These are phyloP conservation scores for Mycena polygramma DNA, from an alignment of 768 basidiomycete genomes.

Conservation along the genomic window DNA sequence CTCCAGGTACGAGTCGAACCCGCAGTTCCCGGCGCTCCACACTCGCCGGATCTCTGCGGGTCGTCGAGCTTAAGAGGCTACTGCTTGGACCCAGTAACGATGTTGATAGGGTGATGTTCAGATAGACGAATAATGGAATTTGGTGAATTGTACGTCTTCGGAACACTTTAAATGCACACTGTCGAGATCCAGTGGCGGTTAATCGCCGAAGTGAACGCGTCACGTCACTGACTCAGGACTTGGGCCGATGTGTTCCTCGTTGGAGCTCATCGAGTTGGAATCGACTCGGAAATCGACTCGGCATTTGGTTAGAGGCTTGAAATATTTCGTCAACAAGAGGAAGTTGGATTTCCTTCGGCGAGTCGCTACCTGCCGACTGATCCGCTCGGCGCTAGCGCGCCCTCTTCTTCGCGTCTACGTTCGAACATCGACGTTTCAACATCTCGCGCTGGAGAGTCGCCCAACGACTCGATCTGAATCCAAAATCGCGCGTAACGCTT, in stretches of 20 bases:
- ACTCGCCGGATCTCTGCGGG: background rate
- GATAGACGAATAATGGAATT: no score
- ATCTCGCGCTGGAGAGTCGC: background rate
- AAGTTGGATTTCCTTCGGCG: background rate
- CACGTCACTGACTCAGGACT: background rate
- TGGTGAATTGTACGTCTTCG: background rate
- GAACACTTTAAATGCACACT: background rate
- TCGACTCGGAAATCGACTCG: background rate
- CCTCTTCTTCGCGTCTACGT: background rate
- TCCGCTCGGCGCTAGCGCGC: background rate
- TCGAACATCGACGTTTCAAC: background rate
- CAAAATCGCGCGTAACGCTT: background rate
- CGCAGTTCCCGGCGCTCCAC: background rate
- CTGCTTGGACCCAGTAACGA: no score
- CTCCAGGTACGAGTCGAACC: background rate
- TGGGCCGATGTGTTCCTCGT: background rate
- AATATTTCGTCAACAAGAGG: background rate
- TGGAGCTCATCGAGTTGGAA: background rate
- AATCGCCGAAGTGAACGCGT: background rate
- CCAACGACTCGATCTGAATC: background rate
- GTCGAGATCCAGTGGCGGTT: background rate
- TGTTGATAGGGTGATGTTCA: no score
- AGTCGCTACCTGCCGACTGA: background rate
- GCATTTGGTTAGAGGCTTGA: background rate
- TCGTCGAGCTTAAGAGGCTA: no score